These are phyloP conservation scores for Coelastrella sp. DNA, from an alignment of 139 green algal species.

Conservation along the genomic window DNA sequence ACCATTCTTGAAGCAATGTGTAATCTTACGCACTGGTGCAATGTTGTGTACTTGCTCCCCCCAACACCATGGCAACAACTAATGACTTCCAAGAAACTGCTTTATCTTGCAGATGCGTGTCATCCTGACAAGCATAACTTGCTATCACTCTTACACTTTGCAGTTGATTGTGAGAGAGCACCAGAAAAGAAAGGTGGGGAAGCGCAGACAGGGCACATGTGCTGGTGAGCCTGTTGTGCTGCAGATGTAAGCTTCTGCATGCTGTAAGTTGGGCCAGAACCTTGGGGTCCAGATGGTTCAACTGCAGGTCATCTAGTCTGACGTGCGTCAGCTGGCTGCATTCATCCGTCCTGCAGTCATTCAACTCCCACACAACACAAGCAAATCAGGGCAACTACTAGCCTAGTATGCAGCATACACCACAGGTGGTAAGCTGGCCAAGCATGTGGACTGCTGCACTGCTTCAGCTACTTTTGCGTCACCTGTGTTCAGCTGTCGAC, in stretches of 20 bases:
- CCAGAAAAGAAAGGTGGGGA: conserved; percentile 2
- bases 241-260: conserved; percentile 21
- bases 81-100: too few relatives aligned
- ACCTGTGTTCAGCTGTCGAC: neutral
- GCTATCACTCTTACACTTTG: neutral
- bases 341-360: neutral
- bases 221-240: conserved; percentile 34
- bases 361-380: neutral
- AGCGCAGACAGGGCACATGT: neutral
- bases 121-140: too few relatives aligned
- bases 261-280: conserved; percentile 21
- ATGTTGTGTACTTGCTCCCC: too few relatives aligned
- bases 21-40: too few relatives aligned
- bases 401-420: too few relatives aligned
- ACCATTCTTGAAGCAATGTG: too few relatives aligned
- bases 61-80: too few relatives aligned
- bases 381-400: neutral
- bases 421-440: too few relatives aligned
- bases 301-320: conserved; percentile 13
- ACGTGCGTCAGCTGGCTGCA: conserved; percentile 20
- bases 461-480: neutral
- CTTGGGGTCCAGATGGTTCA: neutral
- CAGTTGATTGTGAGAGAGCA: conserved; percentile 23
- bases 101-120: too few relatives aligned
- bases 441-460: too few relatives aligned